Conservation (phyloP, 495 filamentous ascomycete genomes). For the Trichocladium uniseriatum region DNA sequence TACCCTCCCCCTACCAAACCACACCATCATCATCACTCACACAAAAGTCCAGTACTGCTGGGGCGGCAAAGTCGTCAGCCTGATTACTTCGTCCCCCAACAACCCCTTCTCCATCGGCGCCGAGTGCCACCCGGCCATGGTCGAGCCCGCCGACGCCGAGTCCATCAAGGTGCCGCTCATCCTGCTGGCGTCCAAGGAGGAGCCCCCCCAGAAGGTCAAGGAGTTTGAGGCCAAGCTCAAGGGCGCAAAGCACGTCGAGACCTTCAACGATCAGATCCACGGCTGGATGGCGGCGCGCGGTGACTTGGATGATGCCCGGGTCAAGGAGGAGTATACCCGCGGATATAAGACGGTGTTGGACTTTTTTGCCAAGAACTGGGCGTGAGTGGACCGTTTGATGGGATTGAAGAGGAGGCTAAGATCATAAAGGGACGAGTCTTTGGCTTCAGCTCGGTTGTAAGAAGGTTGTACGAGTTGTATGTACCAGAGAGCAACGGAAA, state of each 20-base stretch:
- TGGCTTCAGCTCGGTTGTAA: not conserved
- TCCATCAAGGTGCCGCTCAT: slow-evolving; percentile 54
- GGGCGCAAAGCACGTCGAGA: slow-evolving; percentile 68
- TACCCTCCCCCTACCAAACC: not conserved
- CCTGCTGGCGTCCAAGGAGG: slow-evolving; percentile 60
- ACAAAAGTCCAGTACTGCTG: slow-evolving; percentile 59
- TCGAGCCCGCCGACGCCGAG: slow-evolving; percentile 66
- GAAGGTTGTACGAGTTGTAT: too few species aligned
- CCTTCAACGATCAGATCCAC: slow-evolving; percentile 72
- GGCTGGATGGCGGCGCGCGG: slow-evolving; percentile 83
- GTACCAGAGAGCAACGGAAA: too few species aligned
- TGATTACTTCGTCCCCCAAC: slow-evolving; percentile 49
- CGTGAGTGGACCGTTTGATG: slow-evolving; percentile 6
- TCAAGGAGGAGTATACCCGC: slow-evolving; percentile 66
- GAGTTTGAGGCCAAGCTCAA: slow-evolving; percentile 59
- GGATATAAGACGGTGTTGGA: slow-evolving; percentile 67
- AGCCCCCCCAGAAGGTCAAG: slow-evolving; percentile 56
- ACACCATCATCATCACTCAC: not conserved
- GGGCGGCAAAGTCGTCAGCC: slow-evolving; percentile 66
- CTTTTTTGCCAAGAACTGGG: slow-evolving; percentile 62
- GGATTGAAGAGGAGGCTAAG: not conserved
- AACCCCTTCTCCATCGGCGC: slow-evolving; percentile 61
- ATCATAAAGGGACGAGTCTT: not conserved
- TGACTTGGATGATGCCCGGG: slow-evolving; percentile 56
- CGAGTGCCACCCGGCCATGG: slow-evolving; percentile 78